Evolutionary conservation across 2,329 filamentous ascomycete genomes (phyloP).

Genomic region (Alternaria sp.): DNA sequence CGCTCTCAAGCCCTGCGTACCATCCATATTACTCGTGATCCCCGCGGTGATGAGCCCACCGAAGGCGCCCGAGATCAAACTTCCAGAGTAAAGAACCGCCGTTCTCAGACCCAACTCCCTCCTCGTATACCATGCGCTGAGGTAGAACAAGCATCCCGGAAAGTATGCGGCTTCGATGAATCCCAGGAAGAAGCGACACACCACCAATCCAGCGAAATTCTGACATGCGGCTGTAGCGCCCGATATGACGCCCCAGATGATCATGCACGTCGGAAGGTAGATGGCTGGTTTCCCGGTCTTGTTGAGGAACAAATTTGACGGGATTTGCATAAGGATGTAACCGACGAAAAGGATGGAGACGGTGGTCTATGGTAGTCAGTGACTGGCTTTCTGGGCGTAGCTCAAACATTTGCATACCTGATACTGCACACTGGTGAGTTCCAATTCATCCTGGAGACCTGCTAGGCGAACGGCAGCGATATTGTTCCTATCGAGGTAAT

Average conservation of each 20-base stretch:
- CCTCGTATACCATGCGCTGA: slow-evolving; percentile 72
- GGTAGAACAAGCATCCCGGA: slow-evolving; percentile 67
- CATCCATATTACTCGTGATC: slow-evolving; percentile 70
- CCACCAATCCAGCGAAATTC: slow-evolving; percentile 55
- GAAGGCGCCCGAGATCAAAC: slow-evolving; percentile 73
- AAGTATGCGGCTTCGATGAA: slow-evolving; percentile 61
- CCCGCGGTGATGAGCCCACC: slow-evolving; percentile 66
- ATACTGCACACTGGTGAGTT: slow-evolving; percentile 64
- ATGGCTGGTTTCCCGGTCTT: slow-evolving; percentile 48
- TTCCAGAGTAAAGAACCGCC: slow-evolving; percentile 70
- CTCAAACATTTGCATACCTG: slow-evolving; percentile 52
- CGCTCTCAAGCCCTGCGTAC: slow-evolving; percentile 61
- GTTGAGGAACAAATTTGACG: slow-evolving; percentile 56
- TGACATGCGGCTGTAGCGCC: slow-evolving; percentile 49
- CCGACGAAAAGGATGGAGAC: slow-evolving; percentile 66
- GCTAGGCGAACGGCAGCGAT: slow-evolving; percentile 69
- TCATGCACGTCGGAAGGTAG: slow-evolving; percentile 51
- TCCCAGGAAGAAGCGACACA: slow-evolving; percentile 60
- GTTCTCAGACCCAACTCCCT: slow-evolving; percentile 71
- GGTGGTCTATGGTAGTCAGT: not conserved
- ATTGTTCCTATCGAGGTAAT: slow-evolving; percentile 64
- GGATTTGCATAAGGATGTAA: slow-evolving; percentile 56
- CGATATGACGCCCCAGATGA: slow-evolving; percentile 52
- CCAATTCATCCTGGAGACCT: slow-evolving; percentile 67
- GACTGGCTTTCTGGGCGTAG: too few relatives aligned